Conservation (phyloP, 768 basidiomycete genomes). For the Termitomyces sp. region DNA sequence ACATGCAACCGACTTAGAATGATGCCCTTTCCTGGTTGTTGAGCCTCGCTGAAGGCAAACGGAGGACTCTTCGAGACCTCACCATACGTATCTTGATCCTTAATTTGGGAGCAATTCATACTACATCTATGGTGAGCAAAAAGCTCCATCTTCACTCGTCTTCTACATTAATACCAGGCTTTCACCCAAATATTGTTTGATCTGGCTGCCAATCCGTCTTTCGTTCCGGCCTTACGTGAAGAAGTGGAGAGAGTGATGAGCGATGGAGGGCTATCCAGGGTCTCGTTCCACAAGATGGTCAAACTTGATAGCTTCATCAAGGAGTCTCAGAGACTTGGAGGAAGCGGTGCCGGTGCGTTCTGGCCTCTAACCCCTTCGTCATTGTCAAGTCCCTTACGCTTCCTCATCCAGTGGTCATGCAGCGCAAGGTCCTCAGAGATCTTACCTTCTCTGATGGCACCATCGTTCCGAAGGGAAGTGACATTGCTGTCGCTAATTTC, state of each 20-base stretch:
- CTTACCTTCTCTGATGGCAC: constrained; percentile 26
- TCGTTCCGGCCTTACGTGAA: too few species aligned
- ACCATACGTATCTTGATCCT: constrained; percentile 20
- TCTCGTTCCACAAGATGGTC: too few species aligned
- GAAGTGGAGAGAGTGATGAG: constrained; percentile 24
- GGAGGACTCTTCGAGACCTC: constrained; percentile 15
- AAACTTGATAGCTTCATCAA: too few species aligned
- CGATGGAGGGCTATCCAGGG: constrained; percentile 36
- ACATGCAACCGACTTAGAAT: constrained; percentile 23
- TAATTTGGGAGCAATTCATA: constrained; percentile 29
- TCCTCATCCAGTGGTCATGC: constrained; percentile 12
- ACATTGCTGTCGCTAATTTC: too few species aligned
- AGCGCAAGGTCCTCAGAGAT: constrained; percentile 15
- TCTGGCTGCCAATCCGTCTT: too few species aligned
- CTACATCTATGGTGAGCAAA: constrained; percentile 19
- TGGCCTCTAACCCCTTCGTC: background rate
- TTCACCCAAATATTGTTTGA: constrained; percentile 33
- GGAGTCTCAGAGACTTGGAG: too few species aligned
- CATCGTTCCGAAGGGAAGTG: constrained; percentile 22
- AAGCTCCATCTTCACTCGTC: background rate
- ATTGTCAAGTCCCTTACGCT: background rate
- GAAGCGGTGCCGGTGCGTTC: constrained; percentile 23
- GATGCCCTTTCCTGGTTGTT: constrained; percentile 26
- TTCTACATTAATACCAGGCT: constrained; percentile 19
- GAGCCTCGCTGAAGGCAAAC: too few species aligned